These are phyloP conservation scores for Komagataella pseudopastoris DNA, from an alignment of 805 yeast species.

Conservation along the genomic window DNA sequence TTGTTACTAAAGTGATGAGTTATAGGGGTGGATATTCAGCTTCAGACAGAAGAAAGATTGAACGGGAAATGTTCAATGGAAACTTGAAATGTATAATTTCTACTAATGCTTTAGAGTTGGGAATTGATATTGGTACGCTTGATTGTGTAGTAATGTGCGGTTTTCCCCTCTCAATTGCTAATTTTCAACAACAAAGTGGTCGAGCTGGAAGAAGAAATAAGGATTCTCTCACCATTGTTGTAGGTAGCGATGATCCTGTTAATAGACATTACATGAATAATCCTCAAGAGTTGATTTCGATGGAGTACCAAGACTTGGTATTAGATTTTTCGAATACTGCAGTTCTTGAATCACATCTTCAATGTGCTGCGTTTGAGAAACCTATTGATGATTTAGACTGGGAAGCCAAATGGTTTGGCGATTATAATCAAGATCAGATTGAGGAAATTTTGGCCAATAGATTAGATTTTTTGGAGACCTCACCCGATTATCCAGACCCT, in stretches of 20 bases:
- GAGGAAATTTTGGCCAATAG: slow-evolving; percentile 23
- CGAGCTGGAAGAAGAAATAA: slow-evolving; percentile 85
- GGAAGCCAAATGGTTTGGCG: slow-evolving; percentile 48
- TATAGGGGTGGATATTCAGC: slow-evolving; percentile 94
- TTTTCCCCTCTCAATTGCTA: slow-evolving; percentile 77
- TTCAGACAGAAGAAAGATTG: slow-evolving; percentile 75
- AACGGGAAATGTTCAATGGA: slow-evolving; percentile 82
- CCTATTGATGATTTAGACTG: slow-evolving; percentile 39
- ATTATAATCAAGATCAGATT: slow-evolving; percentile 13
- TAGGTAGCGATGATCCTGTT: slow-evolving; percentile 73
- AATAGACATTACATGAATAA: slow-evolving; percentile 75
- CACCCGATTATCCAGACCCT: slow-evolving; percentile 32
- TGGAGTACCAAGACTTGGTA: slow-evolving; percentile 42
- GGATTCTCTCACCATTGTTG: slow-evolving; percentile 76
- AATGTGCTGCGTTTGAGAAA: slow-evolving; percentile 85
- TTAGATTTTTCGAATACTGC: slow-evolving; percentile 47
- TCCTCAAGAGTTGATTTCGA: slow-evolving; percentile 42
- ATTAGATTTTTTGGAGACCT: slow-evolving; percentile 25
- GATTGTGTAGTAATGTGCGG: slow-evolving; percentile 92
- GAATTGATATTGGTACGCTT: slow-evolving; percentile 86
- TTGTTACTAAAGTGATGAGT: slow-evolving; percentile 64
- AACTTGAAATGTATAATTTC: slow-evolving; percentile 77
- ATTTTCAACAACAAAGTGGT: slow-evolving; percentile 92
- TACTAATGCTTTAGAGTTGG: slow-evolving; percentile 90
- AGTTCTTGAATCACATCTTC: slow-evolving; percentile 72